Evolutionary conservation across 208 protist genomes (phyloP).

Genomic region (Acanthamoeba culbertsoni): DNA sequence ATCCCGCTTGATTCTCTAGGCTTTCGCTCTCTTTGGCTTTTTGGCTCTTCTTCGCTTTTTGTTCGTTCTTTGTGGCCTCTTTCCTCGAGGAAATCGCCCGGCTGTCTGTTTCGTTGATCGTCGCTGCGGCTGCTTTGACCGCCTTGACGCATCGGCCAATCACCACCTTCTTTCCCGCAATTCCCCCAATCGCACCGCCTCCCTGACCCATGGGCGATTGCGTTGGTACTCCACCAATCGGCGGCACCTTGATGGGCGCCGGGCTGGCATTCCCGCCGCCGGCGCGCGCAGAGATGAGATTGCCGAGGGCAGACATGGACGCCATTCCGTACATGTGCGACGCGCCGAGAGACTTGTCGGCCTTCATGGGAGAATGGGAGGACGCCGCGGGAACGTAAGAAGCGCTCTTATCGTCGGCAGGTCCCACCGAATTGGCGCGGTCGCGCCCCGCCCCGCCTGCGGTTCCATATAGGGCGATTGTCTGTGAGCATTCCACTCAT

Average conservation of each 20-base stretch:
- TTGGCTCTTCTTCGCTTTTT: background rate
- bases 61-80: background rate
- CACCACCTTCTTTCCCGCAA: background rate
- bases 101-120: background rate
- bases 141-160: background rate
- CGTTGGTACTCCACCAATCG: too few relatives aligned
- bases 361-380: background rate
- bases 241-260: too few relatives aligned
- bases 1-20: background rate
- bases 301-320: background rate
- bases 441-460: too few relatives aligned
- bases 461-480: too few relatives aligned
- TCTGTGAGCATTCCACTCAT: background rate
- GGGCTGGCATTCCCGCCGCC: background rate
- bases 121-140: background rate
- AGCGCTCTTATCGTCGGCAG: background rate
- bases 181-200: background rate
- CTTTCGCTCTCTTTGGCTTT: background rate
- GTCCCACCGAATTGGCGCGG: background rate
- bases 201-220: background rate
- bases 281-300: background rate
- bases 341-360: background rate
- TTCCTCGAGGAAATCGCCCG: background rate
- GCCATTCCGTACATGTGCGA: background rate
- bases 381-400: background rate